Conservation (phyloP, 1,284 basidiomycete genomes). For the Marasmius fiardii region DNA sequence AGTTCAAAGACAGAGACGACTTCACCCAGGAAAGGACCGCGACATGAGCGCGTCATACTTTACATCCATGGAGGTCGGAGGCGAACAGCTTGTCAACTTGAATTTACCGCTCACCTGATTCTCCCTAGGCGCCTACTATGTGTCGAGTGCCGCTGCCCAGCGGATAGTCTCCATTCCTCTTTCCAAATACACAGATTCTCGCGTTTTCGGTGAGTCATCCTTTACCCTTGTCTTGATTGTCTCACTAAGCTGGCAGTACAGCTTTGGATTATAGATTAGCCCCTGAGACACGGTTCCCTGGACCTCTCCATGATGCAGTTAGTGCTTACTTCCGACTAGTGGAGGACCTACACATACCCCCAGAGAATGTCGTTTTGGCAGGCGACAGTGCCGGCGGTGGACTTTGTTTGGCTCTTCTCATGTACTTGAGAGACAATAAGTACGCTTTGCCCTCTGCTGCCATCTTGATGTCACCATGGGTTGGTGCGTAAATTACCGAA, state of each 20-base stretch:
- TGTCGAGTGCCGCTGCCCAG: conserved; percentile 93
- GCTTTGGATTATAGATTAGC: conserved; percentile 97
- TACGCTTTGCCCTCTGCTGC: conserved; percentile 81
- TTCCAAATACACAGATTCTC: conserved; percentile 86
- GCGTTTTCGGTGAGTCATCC: conserved; percentile 77
- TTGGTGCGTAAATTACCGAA: conserved; percentile 54
- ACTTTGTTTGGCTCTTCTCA: conserved; percentile 78
- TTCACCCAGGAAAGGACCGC: conserved; percentile 24
- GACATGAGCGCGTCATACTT: conserved; percentile 81
- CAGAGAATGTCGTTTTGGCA: conserved; percentile 85
- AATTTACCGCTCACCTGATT: conserved; percentile 7
- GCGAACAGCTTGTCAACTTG: conserved; percentile 20
- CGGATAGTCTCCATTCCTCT: conserved; percentile 90
- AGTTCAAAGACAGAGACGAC: conserved; percentile 11
- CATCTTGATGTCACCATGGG: conserved; percentile 92
- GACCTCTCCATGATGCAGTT: conserved; percentile 90
- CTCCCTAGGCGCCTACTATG: conserved; percentile 83
- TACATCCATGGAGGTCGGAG: conserved; percentile 87
- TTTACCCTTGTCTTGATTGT: neutral
- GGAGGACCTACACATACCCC: conserved; percentile 87
- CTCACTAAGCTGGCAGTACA: conserved; percentile 25
- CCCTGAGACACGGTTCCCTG: conserved; percentile 92
- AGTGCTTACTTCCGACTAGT: conserved; percentile 85
- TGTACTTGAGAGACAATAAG: conserved; percentile 88
- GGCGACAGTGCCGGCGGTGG: conserved; percentile 96